A percentile compares a stretch with the other conserved stretches of the same genome.
Evolutionary conservation across 768 basidiomycete genomes (phyloP).

Genomic region (Pholiota microspora): DNA sequence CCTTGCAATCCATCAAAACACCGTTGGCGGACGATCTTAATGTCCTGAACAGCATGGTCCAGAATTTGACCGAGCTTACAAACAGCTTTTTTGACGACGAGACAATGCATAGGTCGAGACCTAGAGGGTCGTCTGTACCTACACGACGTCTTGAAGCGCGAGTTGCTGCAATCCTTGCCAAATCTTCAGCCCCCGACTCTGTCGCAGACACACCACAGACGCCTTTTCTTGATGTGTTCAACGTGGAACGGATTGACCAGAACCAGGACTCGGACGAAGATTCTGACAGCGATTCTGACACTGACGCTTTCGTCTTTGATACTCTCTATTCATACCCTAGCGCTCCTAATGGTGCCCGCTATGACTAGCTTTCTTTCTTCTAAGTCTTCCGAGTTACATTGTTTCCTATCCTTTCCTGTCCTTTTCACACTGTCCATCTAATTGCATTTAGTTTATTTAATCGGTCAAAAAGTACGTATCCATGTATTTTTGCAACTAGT

Average conservation of each 20-base stretch:
- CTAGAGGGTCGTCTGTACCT: constrained; percentile 39
- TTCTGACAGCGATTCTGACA: constrained; percentile 47
- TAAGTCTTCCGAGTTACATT: too few relatives aligned
- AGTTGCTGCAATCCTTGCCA: constrained; percentile 80
- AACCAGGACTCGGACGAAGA: constrained; percentile 50
- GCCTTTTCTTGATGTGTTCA: constrained; percentile 78
- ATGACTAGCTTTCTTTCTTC: constrained; percentile 29
- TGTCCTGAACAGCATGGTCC: constrained; percentile 79
- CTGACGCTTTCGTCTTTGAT: constrained; percentile 66
- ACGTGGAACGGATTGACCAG: constrained; percentile 44
- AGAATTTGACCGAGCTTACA: constrained; percentile 73
- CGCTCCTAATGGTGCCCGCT: constrained; percentile 45
- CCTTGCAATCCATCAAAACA: constrained; percentile 38
- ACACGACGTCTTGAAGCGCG: constrained; percentile 70
- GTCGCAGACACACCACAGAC: constrained; percentile 66
- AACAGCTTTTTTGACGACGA: constrained; percentile 65
- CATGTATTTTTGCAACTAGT: constrained; percentile 9
- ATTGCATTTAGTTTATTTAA: constrained; percentile 7
- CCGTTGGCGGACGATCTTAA: constrained; percentile 57
- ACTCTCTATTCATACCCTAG: constrained; percentile 43
- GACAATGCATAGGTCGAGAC: constrained; percentile 21
- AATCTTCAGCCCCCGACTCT: constrained; percentile 59
- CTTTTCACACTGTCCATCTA: constrained; percentile 8
- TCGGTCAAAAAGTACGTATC: constrained; percentile 14
- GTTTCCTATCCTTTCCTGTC: constrained; percentile 3